Evolutionary conservation across 1,284 basidiomycete genomes (phyloP), one percentile per base, ranked within the genome.

Genomic region (Microbotryum intermedium): DNA sequence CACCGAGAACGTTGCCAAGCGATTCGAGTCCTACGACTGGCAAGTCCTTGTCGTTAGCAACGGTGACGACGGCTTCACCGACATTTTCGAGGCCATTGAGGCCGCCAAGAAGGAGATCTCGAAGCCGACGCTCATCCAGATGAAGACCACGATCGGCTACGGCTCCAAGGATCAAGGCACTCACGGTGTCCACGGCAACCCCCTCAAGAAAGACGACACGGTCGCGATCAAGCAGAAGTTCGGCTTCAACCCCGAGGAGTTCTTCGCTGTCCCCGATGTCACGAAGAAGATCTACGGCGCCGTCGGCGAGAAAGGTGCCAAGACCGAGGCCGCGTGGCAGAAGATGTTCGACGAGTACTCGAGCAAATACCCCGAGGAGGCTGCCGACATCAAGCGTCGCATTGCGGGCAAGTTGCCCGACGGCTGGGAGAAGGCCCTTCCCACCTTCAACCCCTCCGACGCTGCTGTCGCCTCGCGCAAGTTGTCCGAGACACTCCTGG

Each of bases 151-250:
- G 63, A 97, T 97, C 69, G 92, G 92, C 57, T 97, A 82, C 74
- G 92, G 93, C 64, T 95, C 92, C 51, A 87, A 88, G 79, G 83
- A 84, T 73, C 86, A 91, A 77, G 92, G 92, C 69, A 89, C 88
- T 21, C 90, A 94, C 72, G 88, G 88, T 70, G 89, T 95, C 66
- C 92, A 97, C 77, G 93, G 93, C 70, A 66, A 73, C 86, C 88
- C 93, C 62, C 82, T 97, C 72, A 95, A 95, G 83, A 81, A 87
- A 42, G 93, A 97, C 74, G 92, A 97, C 75, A 88, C 94, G 58
- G 80, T 79, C 64, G 76, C 84, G 65, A 78, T 97, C 71, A 97
- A 97, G 83, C 77, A 80, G 72, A 88, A 87, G 78, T 88, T 87
- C 73, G 86, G 85, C 64, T 87, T 95, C 77, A 82, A 89, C 73